These are phyloP conservation scores for Plasmodium blacklocki DNA, from an alignment of 169 alveolate genomes.

Conservation along the genomic window DNA sequence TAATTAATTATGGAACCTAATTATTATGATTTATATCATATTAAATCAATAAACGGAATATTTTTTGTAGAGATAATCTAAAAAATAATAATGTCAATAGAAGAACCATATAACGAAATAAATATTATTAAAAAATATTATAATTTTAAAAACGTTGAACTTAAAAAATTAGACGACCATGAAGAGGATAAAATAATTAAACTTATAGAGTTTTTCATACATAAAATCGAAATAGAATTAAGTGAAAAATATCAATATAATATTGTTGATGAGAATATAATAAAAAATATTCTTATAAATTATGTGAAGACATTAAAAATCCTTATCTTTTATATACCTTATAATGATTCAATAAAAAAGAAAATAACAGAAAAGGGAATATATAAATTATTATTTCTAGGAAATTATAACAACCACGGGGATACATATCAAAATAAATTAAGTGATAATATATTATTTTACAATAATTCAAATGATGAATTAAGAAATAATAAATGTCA, in stretches of 20 bases:
- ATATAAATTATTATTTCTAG: conserved; percentile 34
- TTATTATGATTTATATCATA: too few species aligned
- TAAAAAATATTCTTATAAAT: neutral
- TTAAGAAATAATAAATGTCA: neutral
- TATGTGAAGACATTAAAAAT: conserved; percentile 52
- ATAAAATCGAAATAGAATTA: conserved; percentile 24
- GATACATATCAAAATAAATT: neutral
- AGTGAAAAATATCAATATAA: neutral
- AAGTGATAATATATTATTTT: neutral
- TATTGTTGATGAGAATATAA: conserved; percentile 3
- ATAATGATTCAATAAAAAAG: conserved; percentile 33
- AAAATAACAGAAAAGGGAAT: conserved; percentile 57
- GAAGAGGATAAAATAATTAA: conserved; percentile 43
- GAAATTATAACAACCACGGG: neutral
- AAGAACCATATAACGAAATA: conserved; percentile 28
- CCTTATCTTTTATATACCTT: conserved; percentile 43
- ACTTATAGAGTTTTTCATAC: conserved; percentile 9
- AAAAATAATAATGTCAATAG: conserved; percentile 7
- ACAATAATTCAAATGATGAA: conserved; percentile 1
- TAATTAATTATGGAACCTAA: too few species aligned
- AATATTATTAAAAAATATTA: conserved; percentile 36
- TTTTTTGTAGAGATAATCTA: neutral
- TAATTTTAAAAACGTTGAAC: conserved; percentile 27
- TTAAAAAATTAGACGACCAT: conserved; percentile 46
- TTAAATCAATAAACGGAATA: neutral